Evolutionary conservation across 441 rosid species (phyloP).

Genomic region (Populus tomentosa): DNA sequence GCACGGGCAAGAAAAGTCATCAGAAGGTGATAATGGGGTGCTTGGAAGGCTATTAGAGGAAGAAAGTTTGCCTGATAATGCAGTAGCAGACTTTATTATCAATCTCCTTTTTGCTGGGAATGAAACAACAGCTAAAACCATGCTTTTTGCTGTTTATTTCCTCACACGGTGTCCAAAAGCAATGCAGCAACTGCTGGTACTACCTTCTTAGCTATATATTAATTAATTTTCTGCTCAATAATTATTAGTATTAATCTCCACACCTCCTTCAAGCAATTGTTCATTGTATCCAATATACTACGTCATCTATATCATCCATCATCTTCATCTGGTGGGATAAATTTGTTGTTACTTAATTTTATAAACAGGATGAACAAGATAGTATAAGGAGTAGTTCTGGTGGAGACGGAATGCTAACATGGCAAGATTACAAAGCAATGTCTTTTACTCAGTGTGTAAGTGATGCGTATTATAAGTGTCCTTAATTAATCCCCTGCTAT

Average conservation of each 20-base stretch:
- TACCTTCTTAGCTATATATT: too few species aligned
- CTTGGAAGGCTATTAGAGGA: constrained; percentile 65
- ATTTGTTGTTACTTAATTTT: neutral
- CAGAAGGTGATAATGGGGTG: constrained; percentile 36
- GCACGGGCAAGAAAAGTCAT: constrained; percentile 19
- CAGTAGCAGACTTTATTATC: constrained; percentile 66
- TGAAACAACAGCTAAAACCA: constrained; percentile 82
- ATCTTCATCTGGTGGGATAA: too few species aligned
- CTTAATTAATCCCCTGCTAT: neutral
- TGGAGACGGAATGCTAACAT: constrained; percentile 37
- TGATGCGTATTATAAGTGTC: neutral
- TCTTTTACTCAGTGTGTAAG: constrained; percentile 82
- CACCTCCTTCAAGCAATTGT: neutral
- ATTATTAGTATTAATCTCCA: neutral
- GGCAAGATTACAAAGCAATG: constrained; percentile 81
- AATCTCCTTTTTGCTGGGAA: constrained; percentile 87
- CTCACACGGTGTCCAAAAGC: constrained; percentile 62
- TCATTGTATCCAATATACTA: neutral
- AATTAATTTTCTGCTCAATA: neutral
- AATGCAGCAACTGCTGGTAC: constrained; percentile 51
- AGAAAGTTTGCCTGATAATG: constrained; percentile 59
- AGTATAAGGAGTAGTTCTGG: constrained; percentile 11
- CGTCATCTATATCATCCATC: too few species aligned
- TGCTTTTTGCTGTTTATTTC: constrained; percentile 75
- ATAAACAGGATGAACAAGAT: constrained; percentile 64